A percentile compares a stretch with the other conserved stretches of the same genome.
Evolutionary conservation across 2,329 filamentous ascomycete species (phyloP).

Genomic region (Fusarium sp.): DNA sequence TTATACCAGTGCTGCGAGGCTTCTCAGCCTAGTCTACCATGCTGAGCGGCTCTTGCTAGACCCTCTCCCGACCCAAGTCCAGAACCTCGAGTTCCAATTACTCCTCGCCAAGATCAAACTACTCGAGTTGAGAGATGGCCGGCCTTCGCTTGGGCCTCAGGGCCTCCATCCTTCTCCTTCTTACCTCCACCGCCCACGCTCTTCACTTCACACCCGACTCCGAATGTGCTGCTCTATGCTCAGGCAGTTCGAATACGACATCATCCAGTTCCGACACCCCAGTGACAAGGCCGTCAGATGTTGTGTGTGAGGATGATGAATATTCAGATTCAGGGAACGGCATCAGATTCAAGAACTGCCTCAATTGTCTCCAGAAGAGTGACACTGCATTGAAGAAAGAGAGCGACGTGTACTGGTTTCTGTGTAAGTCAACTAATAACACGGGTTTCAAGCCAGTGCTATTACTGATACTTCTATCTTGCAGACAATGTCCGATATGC

Average conservation of each 20-base stretch:
- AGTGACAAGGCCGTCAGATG: constrained; percentile 59
- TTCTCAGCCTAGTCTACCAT: too few species aligned
- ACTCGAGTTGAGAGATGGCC: too few species aligned
- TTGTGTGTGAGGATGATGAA: constrained; percentile 59
- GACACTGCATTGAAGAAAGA: constrained; percentile 34
- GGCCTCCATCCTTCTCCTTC: background rate
- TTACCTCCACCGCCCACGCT: background rate
- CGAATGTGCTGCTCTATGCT: constrained; percentile 61
- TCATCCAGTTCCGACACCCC: too few species aligned
- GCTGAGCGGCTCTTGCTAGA: too few species aligned
- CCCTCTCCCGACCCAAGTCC: too few species aligned
- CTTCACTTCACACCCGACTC: constrained; percentile 63
- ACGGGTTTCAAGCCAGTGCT: too few species aligned
- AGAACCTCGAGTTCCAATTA: too few species aligned
- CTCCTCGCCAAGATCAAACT: too few species aligned
- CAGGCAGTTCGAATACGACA: constrained; percentile 52
- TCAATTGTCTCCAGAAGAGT: constrained; percentile 62
- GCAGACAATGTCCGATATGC: constrained; percentile 65
- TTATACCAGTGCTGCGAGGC: too few species aligned
- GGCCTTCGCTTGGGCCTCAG: background rate
- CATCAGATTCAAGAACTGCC: constrained; percentile 61
- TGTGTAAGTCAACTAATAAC: constrained; percentile 57
- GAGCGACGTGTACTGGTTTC: constrained; percentile 55
- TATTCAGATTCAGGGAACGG: constrained; percentile 55
- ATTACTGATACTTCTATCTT: background rate